Percentiles rank a stretch among this genome's conserved stretches.
These are phyloP conservation scores for Tilletia indica DNA, from an alignment of 1,284 basidiomycete genomes.

Conservation along the genomic window DNA sequence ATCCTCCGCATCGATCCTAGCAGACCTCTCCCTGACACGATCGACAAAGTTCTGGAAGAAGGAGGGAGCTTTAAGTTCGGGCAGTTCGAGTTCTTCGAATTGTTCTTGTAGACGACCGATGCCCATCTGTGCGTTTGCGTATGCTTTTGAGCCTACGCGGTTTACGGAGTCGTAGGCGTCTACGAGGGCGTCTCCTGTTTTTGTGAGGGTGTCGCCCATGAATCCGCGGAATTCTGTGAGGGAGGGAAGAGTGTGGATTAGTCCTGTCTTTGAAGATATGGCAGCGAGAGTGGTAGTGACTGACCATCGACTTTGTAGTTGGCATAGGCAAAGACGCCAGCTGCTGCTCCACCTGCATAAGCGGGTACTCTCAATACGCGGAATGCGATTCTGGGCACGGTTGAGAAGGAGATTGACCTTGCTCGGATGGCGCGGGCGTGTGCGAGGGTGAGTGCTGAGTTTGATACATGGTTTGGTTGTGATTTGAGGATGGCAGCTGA, in stretches of 20 bases:
- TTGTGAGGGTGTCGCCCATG: conserved; percentile 31
- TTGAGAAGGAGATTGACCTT: conserved; percentile 41
- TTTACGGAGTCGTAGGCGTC: conserved; percentile 39
- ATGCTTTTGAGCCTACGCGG: conserved; percentile 32
- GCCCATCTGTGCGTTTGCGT: conserved; percentile 33
- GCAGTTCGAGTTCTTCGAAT: conserved; percentile 32
- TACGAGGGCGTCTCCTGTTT: conserved; percentile 30
- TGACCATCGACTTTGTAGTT: conserved; percentile 51
- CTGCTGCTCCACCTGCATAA: conserved; percentile 44
- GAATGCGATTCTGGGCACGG: conserved; percentile 47
- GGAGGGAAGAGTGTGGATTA: neutral
- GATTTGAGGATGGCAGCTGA: no score
- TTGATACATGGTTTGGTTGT: no score
- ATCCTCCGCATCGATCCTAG: conserved; percentile 13
- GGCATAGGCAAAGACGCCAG: conserved; percentile 49
- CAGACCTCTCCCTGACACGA: conserved; percentile 14
- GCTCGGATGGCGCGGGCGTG: no score
- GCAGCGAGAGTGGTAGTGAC: no score
- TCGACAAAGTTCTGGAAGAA: conserved; percentile 32
- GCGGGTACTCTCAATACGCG: conserved; percentile 44
- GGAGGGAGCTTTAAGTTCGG: conserved; percentile 33
- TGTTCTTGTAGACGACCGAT: conserved; percentile 32
- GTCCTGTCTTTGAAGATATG: no score
- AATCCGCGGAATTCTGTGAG: conserved; percentile 33
- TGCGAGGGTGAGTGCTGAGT: no score